Evolutionary conservation across 352 stramenopile species (phyloP).

Genomic region (Globisporangium paddicum): DNA sequence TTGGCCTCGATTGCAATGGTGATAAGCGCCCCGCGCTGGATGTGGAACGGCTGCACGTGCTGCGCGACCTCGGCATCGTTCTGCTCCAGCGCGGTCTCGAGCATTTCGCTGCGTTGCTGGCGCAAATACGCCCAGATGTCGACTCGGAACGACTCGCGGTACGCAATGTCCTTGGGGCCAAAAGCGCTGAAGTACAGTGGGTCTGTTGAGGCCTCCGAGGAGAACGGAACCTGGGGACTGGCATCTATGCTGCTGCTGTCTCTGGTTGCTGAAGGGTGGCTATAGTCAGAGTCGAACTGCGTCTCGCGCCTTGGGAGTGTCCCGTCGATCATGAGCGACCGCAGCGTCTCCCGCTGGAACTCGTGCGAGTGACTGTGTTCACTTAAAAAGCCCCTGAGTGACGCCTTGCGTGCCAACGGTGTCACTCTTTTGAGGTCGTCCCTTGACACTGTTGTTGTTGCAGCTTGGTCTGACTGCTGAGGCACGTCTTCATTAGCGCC

Average conservation of each 20-base stretch:
- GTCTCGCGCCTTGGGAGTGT: background rate
- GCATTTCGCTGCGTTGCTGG: conserved; percentile 56
- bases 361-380: conserved; percentile 14
- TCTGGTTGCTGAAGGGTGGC: background rate
- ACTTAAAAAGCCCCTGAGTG: conserved; percentile 1
- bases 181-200: conserved; percentile 60
- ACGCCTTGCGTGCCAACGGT: background rate
- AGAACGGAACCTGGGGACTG: conserved; percentile 6
- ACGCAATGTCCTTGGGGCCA: conserved; percentile 31
- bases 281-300: background rate
- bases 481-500: background rate
- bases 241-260: background rate
- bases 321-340: conserved; percentile 29
- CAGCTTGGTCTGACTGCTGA: background rate
- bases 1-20: conserved; percentile 55
- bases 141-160: conserved; percentile 47
- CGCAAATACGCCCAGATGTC: conserved; percentile 71
- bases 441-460: background rate
- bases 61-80: conserved; percentile 44
- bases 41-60: conserved; percentile 45
- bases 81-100: conserved; percentile 46
- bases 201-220: conserved; percentile 21
- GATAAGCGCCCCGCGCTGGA: conserved; percentile 53
- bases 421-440: background rate
- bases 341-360: conserved; percentile 36